Conservation (phyloP, 2,329 filamentous ascomycete genomes). For the Fusarium pseudograminearum region DNA sequence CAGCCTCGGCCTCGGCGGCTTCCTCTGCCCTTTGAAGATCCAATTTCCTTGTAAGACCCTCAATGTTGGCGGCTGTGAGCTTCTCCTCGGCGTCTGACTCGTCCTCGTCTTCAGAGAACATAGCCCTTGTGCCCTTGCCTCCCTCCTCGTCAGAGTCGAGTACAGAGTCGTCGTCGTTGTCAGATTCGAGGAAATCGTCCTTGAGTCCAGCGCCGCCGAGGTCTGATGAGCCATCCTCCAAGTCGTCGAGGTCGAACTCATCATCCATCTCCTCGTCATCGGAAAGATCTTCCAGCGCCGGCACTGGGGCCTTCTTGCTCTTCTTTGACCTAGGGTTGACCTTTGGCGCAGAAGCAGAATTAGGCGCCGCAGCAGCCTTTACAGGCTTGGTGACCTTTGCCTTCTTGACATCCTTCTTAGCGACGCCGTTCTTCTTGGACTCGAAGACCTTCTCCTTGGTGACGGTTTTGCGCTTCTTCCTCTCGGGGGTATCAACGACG, state of each 20-base stretch:
- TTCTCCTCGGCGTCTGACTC: conserved; percentile 89
- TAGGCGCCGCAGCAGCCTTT: conserved; percentile 48
- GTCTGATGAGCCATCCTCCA: conserved; percentile 60
- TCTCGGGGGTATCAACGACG: conserved; percentile 70
- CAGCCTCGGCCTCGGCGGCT: conserved; percentile 84
- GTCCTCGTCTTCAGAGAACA: conserved; percentile 97
- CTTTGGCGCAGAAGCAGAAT: conserved; percentile 44
- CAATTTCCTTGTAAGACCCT: conserved; percentile 85
- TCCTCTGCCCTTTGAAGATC: conserved; percentile 82
- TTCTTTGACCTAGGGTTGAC: conserved; percentile 49
- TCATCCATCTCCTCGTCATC: conserved; percentile 57
- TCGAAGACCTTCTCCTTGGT: conserved; percentile 51
- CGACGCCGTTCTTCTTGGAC: conserved; percentile 45
- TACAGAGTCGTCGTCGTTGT: conserved; percentile 70
- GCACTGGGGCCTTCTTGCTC: conserved; percentile 53
- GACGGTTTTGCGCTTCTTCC: conserved; percentile 63
- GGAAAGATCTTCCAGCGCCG: conserved; percentile 59
- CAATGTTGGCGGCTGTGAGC: conserved; percentile 95
- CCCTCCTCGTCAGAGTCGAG: conserved; percentile 79
- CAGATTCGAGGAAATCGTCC: conserved; percentile 71
- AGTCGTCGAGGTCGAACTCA: conserved; percentile 60
- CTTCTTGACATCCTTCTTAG: conserved; percentile 50
- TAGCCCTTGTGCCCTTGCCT: conserved; percentile 64
- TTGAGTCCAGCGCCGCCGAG: conserved; percentile 56
- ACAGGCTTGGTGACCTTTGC: conserved; percentile 52